Evolutionary conservation across 306 rosid species (phyloP).

Genomic region (Quercus wislizeni): DNA sequence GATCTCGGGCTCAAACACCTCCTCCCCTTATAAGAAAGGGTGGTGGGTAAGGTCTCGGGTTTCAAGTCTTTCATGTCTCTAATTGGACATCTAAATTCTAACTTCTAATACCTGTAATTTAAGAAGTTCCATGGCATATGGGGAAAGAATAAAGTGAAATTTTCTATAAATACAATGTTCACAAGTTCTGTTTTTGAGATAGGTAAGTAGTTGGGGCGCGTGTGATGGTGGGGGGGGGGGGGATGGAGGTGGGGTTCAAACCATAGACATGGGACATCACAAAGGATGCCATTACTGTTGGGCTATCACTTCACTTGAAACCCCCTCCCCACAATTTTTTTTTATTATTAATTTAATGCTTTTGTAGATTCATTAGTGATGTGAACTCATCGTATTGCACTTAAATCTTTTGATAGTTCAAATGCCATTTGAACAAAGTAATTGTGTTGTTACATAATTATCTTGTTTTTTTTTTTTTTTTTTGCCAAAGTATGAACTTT

Average conservation of each 20-base stretch:
- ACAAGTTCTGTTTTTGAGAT: neutral
- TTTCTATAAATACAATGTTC: neutral
- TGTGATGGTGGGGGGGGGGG: too few species aligned
- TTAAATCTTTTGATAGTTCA: neutral
- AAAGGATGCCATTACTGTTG: too few species aligned
- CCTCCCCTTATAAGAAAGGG: too few species aligned
- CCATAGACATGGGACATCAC: too few species aligned
- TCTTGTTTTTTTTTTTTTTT: neutral
- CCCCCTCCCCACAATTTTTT: too few species aligned
- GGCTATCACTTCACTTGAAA: too few species aligned
- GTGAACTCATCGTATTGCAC: neutral
- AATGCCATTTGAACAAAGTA: neutral
- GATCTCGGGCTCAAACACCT: too few species aligned
- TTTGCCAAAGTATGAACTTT: slow-evolving; percentile 3
- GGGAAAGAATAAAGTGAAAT: neutral
- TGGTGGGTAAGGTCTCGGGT: too few species aligned
- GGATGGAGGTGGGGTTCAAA: too few species aligned
- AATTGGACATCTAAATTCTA: neutral
- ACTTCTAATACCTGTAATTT: neutral
- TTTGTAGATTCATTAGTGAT: neutral
- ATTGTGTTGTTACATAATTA: neutral
- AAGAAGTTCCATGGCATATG: neutral
- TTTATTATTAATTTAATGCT: too few species aligned
- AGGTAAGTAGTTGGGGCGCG: too few species aligned
- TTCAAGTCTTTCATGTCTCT: neutral